A percentile compares a stretch with the other conserved stretches of the same genome.
Evolutionary conservation across 345 rosid species (phyloP).

Genomic region (Aquilaria yunnanensis): DNA sequence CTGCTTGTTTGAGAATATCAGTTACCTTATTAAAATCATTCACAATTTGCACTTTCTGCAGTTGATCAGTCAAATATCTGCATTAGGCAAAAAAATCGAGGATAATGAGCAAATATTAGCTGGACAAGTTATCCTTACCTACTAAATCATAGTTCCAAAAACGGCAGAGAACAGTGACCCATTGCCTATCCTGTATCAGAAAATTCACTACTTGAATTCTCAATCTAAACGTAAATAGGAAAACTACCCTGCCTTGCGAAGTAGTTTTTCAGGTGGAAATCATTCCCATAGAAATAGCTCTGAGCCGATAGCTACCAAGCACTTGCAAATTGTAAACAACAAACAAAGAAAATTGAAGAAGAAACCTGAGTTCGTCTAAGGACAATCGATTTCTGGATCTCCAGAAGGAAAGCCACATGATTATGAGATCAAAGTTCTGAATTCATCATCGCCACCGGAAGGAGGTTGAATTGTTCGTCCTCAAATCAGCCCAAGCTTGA

Average conservation of each 20-base stretch:
- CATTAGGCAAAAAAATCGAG: neutral
- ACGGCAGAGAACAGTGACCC: too few relatives aligned
- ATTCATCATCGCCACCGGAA: constrained; percentile 3
- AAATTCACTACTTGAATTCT: too few relatives aligned
- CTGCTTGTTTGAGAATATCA: neutral
- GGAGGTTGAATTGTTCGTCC: too few relatives aligned
- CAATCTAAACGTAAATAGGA: too few relatives aligned
- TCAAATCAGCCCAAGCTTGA: too few relatives aligned
- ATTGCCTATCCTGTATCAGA: too few relatives aligned
- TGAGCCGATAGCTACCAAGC: too few relatives aligned
- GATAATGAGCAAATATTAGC: constrained; percentile 4
- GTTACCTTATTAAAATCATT: constrained; percentile 76
- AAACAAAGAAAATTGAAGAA: constrained; percentile 1
- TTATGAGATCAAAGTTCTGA: constrained; percentile 32
- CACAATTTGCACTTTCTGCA: constrained; percentile 68
- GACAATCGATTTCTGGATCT: constrained; percentile 95
- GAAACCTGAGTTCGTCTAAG: constrained; percentile 86
- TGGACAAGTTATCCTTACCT: too few relatives aligned
- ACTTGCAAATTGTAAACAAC: neutral
- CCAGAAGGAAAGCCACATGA: constrained; percentile 91
- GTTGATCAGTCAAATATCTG: constrained; percentile 84
- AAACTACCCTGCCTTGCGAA: too few relatives aligned
- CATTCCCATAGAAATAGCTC: too few relatives aligned
- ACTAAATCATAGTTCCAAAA: too few relatives aligned
- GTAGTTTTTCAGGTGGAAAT: too few relatives aligned